Conservation (phyloP, 768 basidiomycete species). For the Cyathus striatus region DNA sequence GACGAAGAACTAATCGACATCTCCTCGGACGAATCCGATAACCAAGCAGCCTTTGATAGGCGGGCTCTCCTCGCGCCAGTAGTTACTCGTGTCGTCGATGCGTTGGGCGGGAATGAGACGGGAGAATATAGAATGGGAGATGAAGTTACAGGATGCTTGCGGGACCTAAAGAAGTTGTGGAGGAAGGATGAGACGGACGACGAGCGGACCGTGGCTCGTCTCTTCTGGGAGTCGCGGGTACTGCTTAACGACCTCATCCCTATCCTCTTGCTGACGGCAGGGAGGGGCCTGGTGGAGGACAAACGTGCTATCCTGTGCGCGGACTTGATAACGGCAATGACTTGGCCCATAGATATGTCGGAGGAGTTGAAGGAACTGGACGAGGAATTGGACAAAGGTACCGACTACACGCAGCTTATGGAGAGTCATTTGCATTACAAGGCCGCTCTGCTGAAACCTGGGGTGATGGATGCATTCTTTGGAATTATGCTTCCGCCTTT, state of each 20-base stretch:
- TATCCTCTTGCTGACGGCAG: constrained; percentile 77
- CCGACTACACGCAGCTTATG: constrained; percentile 85
- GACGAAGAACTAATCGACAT: constrained; percentile 31
- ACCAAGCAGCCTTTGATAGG: constrained; percentile 26
- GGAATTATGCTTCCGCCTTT: constrained; percentile 75
- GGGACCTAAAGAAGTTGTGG: constrained; percentile 95
- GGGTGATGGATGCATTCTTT: constrained; percentile 67
- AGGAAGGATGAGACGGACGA: constrained; percentile 95
- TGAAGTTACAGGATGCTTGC: constrained; percentile 77
- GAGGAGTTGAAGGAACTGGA: constrained; percentile 92
- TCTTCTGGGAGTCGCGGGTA: constrained; percentile 86
- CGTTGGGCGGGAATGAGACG: constrained; percentile 71
- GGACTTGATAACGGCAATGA: constrained; percentile 94
- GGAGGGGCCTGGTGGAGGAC: constrained; percentile 73
- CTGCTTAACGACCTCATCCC: constrained; percentile 85
- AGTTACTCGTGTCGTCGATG: constrained; percentile 71
- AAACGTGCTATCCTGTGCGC: constrained; percentile 78
- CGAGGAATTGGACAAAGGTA: constrained; percentile 71
- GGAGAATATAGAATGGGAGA: constrained; percentile 73
- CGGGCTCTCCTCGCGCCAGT: constrained; percentile 61
- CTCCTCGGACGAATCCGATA: constrained; percentile 23
- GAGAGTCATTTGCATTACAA: constrained; percentile 89
- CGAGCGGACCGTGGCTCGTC: constrained; percentile 90
- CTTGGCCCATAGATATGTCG: constrained; percentile 96
- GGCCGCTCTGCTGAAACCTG: constrained; percentile 63